Evolutionary conservation across 2,329 filamentous ascomycete species (phyloP).

Genomic region (Neurospora crassa): DNA sequence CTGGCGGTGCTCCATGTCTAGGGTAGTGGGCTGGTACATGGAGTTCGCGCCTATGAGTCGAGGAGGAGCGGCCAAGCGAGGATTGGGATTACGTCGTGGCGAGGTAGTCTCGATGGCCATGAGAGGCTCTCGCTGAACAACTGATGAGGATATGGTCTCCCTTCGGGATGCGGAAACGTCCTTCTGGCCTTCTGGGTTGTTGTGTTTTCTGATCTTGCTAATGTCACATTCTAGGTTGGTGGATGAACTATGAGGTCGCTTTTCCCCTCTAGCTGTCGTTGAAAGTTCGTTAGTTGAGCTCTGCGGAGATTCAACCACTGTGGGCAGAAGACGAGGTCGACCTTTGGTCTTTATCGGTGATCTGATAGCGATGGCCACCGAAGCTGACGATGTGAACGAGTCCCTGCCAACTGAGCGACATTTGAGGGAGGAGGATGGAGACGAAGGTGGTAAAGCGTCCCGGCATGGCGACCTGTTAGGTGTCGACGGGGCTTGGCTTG

Average conservation of each 20-base stretch:
- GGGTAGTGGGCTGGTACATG: constrained; percentile 7
- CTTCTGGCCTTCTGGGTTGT: neutral
- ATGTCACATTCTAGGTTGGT: neutral
- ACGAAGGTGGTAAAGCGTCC: neutral
- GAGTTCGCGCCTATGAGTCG: neutral
- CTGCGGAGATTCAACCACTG: neutral
- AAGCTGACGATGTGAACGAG: neutral
- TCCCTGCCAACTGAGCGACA: neutral
- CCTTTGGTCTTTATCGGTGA: neutral
- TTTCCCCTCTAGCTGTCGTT: neutral
- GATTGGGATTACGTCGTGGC: constrained; percentile 6
- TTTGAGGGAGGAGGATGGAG: neutral
- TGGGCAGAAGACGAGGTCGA: neutral
- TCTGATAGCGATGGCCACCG: neutral
- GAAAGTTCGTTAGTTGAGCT: neutral
- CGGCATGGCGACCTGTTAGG: neutral
- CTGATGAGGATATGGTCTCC: neutral
- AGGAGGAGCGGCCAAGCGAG: neutral
- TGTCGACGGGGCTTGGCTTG: constrained; percentile 10
- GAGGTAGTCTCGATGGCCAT: neutral
- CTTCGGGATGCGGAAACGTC: neutral
- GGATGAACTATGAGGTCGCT: neutral
- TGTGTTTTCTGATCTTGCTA: neutral
- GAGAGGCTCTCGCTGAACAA: neutral
- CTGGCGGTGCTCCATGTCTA: neutral